Conservation (phyloP, 305 asterid genomes). For the Solanum hybrid region DNA sequence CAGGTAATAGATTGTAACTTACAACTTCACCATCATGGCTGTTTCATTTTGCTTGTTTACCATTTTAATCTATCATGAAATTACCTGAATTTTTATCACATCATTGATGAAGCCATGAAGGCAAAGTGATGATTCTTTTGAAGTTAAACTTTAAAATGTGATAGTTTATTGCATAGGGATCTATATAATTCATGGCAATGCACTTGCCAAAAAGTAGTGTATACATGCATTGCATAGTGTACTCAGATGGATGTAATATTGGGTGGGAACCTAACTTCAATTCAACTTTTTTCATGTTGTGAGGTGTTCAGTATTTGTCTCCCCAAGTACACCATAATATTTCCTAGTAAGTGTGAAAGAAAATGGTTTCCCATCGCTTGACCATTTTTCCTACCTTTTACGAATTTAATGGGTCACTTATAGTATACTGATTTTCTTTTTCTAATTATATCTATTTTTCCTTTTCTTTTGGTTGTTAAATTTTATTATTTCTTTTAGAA, state of each 20-base stretch:
- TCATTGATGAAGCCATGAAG: background rate
- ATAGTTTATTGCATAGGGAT: background rate
- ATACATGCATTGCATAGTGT: background rate
- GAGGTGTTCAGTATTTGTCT: background rate
- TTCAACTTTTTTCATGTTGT: background rate
- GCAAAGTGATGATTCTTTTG: background rate
- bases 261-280: background rate
- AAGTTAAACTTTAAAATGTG: background rate
- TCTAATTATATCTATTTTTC: background rate
- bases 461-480: background rate
- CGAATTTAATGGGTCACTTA: background rate
- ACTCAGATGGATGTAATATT: background rate
- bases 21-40: background rate
- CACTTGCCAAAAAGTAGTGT: background rate
- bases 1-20: constrained; percentile 35
- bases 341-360: background rate
- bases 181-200: background rate
- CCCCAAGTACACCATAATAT: background rate
- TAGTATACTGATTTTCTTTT: background rate
- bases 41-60: background rate
- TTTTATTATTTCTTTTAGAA: background rate
- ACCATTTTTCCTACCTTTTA: background rate
- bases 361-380: background rate
- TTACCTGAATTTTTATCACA: background rate
- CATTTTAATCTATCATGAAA: background rate